phyloP scores from a whole-genome alignment of 176 grass and related monocot genomes.

The Musa acuminata region DNA sequence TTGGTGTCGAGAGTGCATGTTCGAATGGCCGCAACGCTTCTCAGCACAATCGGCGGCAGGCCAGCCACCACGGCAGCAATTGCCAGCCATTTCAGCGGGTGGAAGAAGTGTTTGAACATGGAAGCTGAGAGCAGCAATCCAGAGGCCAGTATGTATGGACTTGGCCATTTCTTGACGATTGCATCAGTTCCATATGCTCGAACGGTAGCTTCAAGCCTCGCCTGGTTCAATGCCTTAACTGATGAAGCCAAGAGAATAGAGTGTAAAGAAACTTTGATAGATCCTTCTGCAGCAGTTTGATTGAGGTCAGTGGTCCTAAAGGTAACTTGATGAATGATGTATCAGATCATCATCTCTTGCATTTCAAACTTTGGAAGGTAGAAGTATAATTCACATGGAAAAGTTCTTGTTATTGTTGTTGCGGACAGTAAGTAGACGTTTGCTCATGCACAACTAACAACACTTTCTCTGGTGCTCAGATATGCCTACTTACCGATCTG shows the following conservation, averaged over 20 bases:
- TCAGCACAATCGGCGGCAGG: conserved; percentile 31
- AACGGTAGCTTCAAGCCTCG: conserved; percentile 68
- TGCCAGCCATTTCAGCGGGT: conserved; percentile 66
- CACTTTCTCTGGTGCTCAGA: background rate
- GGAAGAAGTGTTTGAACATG: conserved; percentile 67
- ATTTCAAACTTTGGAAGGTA: too few species aligned
- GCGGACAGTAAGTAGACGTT: too few species aligned
- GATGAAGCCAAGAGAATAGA: conserved; percentile 7
- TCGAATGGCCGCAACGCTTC: conserved; percentile 47
- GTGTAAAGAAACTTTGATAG: too few species aligned
- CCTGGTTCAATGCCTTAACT: conserved; percentile 82
- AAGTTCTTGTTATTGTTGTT: too few species aligned
- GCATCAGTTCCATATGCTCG: conserved; percentile 43
- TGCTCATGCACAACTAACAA: background rate
- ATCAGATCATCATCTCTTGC: too few species aligned
- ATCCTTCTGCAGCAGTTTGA: too few species aligned
- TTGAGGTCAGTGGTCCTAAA: background rate
- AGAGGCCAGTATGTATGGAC: conserved; percentile 54
- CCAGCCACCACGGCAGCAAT: conserved; percentile 36
- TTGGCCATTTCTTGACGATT: conserved; percentile 69
- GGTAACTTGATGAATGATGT: background rate
- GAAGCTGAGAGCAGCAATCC: conserved; percentile 51
- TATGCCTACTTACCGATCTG: conserved; percentile 50
- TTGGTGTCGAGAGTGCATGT: conserved; percentile 78
- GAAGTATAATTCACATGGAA: too few species aligned